phyloP scores from a whole-genome alignment of 2,329 filamentous ascomycete species.

The Aspergillus ochraceoroseus region DNA sequence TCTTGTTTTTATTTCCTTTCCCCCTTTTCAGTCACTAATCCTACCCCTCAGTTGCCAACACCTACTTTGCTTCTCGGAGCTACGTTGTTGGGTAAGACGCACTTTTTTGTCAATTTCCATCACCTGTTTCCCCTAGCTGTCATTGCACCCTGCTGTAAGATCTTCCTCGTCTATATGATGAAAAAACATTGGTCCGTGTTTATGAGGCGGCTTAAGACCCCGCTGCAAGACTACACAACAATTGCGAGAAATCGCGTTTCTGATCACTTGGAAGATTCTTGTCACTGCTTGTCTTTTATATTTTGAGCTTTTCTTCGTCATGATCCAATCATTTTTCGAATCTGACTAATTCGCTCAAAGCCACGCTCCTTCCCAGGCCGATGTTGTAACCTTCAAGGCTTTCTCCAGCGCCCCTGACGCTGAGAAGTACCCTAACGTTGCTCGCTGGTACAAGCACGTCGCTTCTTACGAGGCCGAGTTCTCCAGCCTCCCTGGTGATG shows the following conservation, averaged over 20 bases:
- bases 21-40: slow-evolving; percentile 29
- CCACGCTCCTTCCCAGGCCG: slow-evolving; percentile 78
- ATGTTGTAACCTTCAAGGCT: slow-evolving; percentile 93
- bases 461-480: slow-evolving; percentile 90
- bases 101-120: slow-evolving; percentile 18
- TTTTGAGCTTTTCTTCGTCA: slow-evolving; percentile 16
- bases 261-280: slow-evolving; percentile 47
- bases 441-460: slow-evolving; percentile 99
- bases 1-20: slow-evolving; percentile 21
- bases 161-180: slow-evolving; percentile 57
- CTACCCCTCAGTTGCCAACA: slow-evolving; percentile 42
- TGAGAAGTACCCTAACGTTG: slow-evolving; percentile 86
- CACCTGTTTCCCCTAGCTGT: slow-evolving; percentile 25
- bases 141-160: slow-evolving; percentile 6
- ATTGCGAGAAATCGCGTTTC: slow-evolving; percentile 71
- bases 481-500: slow-evolving; percentile 81
- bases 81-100: slow-evolving; percentile 73
- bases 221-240: slow-evolving; percentile 70
- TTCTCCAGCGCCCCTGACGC: slow-evolving; percentile 69
- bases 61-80: slow-evolving; percentile 57
- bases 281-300: too few species aligned
- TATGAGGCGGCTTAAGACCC: slow-evolving; percentile 91
- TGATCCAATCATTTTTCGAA: slow-evolving; percentile 4
- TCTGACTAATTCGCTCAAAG: slow-evolving; percentile 37
- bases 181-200: slow-evolving; percentile 91